Base-by-base conservation (phyloP, 148 eudicot species). In the Rhododendron henanense region DNA sequence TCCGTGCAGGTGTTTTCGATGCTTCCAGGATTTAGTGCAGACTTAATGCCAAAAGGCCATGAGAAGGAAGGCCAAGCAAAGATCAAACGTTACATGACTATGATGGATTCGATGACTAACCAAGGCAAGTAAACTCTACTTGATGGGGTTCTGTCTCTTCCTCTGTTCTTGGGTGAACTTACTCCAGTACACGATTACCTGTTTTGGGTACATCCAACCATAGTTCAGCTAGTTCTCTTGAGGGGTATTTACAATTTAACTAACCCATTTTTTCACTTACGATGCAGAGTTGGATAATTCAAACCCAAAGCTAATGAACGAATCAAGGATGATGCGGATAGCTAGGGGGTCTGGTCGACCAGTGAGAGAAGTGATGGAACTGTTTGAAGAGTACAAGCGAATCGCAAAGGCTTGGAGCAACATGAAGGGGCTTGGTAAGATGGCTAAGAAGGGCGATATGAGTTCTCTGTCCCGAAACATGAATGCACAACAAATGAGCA, bases 31-130 rank as follows among this genome's bases (percentile, higher is more conserved):
- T 92, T 94, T 81, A 92, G 96, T 87, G 51, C 93, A 59, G 99
- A 96, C 90, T 88, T 96, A 74, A 94, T 95, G 98, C 98, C 98
- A 57, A 88, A 94, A 91, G 99, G 98, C 39, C 96, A 87, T 81
- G 99, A 94, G 87, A 94, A 97, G 86, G 98, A 95, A 92, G 94
- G 99, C 88, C 99, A 96, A 83, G 93, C 97, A 55, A 96, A 97
- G 89, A 91, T 97, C 51, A 95, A 97, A 91, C 96, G 98, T 28
- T 97, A 95, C 85, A 95, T 97, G 99, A 95, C 98, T 8, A 97
- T 97, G 94, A 97, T 97, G 99, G 99, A 96, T 85, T 96, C 99
- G 74, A 96, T 96, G 99, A 96, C 99, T 73, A 88, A 96, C 79
- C 98, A 95, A 92, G 99, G 99, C 88, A 81, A 88, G 93, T 84